Evolutionary conservation across 2,329 filamentous ascomycete genomes (phyloP), one percentile per base, ranked within the genome.

Genomic region (Fusarium globosum): DNA sequence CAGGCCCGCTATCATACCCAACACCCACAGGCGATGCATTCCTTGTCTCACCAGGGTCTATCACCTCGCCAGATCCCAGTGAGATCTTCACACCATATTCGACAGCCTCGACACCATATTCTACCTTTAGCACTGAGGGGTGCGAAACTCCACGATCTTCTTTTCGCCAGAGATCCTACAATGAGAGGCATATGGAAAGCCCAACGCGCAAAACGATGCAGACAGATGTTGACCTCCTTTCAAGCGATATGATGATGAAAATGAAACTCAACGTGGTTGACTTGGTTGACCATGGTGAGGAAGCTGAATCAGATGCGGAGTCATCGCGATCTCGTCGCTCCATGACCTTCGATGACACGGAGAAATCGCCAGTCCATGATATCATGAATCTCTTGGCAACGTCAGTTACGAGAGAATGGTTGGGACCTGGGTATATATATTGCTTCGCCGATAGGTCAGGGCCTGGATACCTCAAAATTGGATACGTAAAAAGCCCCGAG

Each of bases 391-490:
- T n/a, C n/a, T n/a, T n/a, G n/a, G n/a, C n/a, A n/a, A n/a, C n/a
- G n/a, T n/a, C n/a, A n/a, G n/a, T n/a, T n/a, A n/a, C n/a, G n/a
- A n/a, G n/a, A n/a, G n/a, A n/a, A n/a, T n/a, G n/a, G n/a, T n/a
- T n/a, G n/a, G n/a, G 1, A 2, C 1, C 43, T 33, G 71, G 70
- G 13, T 55, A n/a, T 18, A 11, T 73, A 2, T 73, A 73, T 18
- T 73, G 70, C 36, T 73, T 71, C 7, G 46, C 43, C 14, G 66
- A 63, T 7, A 38, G 30, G 21, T 57, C 66, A 8, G 15, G 15
- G 21, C 61, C 43, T 26, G 66, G 57, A 7, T 51, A 53, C 39
- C 68, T 71, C 14, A 73, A 73, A 16, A 73, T 73, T 10, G 65
- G n/a, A n/a, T n/a, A n/a, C n/a, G n/a, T n/a, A n/a, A n/a, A n/a